A percentile compares a stretch with the other conserved stretches of the same genome.
Conservation (phyloP, 2,329 filamentous ascomycete species). For the Fusarium sp. region DNA sequence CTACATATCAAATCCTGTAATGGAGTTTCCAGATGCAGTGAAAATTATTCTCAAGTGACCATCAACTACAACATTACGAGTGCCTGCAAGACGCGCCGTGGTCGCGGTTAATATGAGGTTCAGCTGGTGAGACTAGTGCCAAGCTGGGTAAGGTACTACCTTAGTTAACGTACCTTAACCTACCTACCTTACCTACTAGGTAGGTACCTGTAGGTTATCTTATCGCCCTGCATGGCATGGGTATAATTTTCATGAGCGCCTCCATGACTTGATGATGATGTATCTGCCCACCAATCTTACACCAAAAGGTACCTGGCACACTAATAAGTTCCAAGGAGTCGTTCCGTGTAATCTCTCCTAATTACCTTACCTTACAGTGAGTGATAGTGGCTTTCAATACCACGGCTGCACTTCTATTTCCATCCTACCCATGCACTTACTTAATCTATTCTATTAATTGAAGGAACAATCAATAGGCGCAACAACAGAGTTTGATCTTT, state of each 20-base stretch:
- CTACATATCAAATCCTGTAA: neutral
- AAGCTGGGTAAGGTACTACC: neutral
- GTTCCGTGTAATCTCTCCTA: slow-evolving; percentile 26
- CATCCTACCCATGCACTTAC: slow-evolving; percentile 19
- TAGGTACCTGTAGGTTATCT: slow-evolving; percentile 13
- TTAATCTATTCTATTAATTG: slow-evolving; percentile 1
- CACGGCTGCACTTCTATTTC: slow-evolving; percentile 26
- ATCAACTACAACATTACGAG: neutral
- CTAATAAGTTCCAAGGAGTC: slow-evolving; percentile 1
- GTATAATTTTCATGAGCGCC: slow-evolving; percentile 13
- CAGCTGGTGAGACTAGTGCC: neutral
- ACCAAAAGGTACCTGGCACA: slow-evolving; percentile 9
- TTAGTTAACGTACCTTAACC: no score
- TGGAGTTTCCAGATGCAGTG: neutral
- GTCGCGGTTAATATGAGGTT: neutral
- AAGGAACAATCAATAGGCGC: neutral
- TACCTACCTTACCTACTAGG: neutral
- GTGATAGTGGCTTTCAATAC: slow-evolving; percentile 22
- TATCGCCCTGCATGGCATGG: slow-evolving; percentile 32
- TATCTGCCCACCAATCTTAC: slow-evolving; percentile 18
- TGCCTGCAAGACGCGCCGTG: neutral
- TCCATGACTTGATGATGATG: slow-evolving; percentile 5
- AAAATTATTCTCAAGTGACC: neutral
- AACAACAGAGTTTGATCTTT: neutral
- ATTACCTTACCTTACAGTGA: neutral